Conservation (phyloP, 75 land plant genomes). For the Pinus albicaulis region DNA sequence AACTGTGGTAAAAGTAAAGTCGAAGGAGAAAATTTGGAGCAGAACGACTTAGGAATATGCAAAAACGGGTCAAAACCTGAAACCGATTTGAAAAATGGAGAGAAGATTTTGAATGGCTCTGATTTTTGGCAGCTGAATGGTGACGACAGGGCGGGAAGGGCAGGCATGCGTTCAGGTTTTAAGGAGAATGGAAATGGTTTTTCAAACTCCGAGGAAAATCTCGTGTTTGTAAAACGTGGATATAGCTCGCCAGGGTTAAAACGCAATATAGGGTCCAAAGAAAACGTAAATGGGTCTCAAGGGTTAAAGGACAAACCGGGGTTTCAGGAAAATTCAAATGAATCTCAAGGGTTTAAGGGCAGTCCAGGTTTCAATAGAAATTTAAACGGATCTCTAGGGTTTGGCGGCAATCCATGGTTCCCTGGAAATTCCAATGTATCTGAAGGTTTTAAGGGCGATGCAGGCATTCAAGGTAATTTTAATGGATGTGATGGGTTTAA, state of each 20-base stretch:
- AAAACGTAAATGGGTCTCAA: neutral
- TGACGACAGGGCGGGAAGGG: neutral
- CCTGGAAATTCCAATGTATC: neutral
- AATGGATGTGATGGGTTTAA: neutral
- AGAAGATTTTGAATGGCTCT: neutral
- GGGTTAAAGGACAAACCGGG: neutral
- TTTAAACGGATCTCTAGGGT: neutral
- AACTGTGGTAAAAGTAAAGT: neutral
- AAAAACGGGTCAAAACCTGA: neutral
- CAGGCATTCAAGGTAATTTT: neutral
- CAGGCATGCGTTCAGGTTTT: neutral
- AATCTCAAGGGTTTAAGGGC: neutral
- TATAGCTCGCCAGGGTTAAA: neutral
- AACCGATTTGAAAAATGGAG: neutral
- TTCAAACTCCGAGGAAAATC: neutral
- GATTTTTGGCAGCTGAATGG: neutral
- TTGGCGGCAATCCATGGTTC: neutral
- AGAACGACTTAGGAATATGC: too few species aligned
- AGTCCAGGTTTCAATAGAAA: neutral
- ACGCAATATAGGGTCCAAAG: neutral
- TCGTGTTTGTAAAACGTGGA: neutral
- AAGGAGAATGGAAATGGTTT: neutral
- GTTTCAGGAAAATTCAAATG: neutral
- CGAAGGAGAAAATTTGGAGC: too few species aligned
- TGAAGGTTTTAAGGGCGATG: neutral